Base-by-base conservation (phyloP, 495 filamentous ascomycete species). In the Penicillium crystallinum region DNA sequence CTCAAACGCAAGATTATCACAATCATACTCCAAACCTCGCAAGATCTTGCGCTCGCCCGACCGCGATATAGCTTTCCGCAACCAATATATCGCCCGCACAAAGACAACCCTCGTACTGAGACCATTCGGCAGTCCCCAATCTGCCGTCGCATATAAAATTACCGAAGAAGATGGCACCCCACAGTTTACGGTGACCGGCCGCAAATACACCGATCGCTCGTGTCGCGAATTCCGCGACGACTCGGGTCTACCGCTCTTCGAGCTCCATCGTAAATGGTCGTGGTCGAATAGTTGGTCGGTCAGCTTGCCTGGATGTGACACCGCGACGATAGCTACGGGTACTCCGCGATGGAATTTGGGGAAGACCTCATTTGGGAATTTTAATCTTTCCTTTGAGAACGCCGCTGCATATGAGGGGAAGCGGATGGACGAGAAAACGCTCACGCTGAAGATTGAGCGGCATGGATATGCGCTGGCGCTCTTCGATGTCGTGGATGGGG, bases 211-310 rank as follows among this genome's bases (percentile, higher is more conserved):
- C 27, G 39, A 60, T 36, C 56, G 62, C 21, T 37, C 58, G 7
- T 65, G 61, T 49, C 62, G 64, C 0, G 64, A 65, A 18, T 60
- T 67, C 31, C 61, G 59, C 33, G 64, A 65, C 31, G 51, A 56
- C n/a, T 60, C 59, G 12, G 64, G 64, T 10, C 47, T 67, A 1
- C 62, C 64, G 5, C 41, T 65, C 1, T 67, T 68, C 47, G 63
- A 68, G 40, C 49, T 68, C 2, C 61, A 66, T 35, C 48, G 49
- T 6, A 50, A 50, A 25, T 50, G 29, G 38, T 40, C 30, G 2
- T 55, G 55, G 34, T 25, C 23, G 5, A 23, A 40, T 15, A 46
- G 49, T 17, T 68, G 66, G 66, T 57, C 40, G 10, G 45, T 68
- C 25, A 61, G 61, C 3, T 50, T 66, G 38, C 66, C 66, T 1